Evolutionary conservation across 306 rosid species (phyloP).

Genomic region (Oxytropis ochrocephala): DNA sequence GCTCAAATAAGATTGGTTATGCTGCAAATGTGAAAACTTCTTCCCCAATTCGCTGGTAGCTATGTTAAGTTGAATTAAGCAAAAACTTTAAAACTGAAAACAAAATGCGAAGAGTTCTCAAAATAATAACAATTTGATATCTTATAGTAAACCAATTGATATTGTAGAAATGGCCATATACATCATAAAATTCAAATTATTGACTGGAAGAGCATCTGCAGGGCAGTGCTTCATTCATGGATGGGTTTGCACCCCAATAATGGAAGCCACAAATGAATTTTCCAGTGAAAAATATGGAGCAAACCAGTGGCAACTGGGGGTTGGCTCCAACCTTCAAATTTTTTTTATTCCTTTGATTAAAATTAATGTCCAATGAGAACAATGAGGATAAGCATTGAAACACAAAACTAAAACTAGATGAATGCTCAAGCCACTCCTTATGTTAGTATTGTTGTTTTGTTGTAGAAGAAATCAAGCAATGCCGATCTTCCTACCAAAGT

Average conservation of each 20-base stretch:
- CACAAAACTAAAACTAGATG: not conserved
- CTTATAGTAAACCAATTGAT: not conserved
- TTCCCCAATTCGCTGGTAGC: not conserved
- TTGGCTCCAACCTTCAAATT: not conserved
- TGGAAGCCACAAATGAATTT: not conserved
- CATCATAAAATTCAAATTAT: too few relatives aligned
- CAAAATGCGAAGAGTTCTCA: not conserved
- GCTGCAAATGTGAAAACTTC: not conserved
- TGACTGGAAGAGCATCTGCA: too few relatives aligned
- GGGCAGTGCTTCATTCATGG: not conserved
- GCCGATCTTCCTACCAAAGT: not conserved
- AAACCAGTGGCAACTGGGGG: not conserved
- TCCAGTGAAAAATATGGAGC: not conserved
- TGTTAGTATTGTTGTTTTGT: not conserved
- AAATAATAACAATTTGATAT: not conserved
- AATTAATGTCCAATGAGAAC: not conserved
- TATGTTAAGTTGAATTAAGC: not conserved
- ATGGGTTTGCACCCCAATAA: not conserved
- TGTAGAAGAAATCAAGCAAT: not conserved
- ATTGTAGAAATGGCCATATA: not conserved
- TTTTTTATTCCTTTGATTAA: too few relatives aligned
- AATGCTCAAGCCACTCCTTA: not conserved
- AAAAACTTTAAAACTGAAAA: not conserved
- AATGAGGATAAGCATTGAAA: not conserved
- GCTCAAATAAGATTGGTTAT: not conserved